phyloP scores from a whole-genome alignment of 2,329 filamentous ascomycete species.

The Chrysoporthe deuterocubensis region DNA sequence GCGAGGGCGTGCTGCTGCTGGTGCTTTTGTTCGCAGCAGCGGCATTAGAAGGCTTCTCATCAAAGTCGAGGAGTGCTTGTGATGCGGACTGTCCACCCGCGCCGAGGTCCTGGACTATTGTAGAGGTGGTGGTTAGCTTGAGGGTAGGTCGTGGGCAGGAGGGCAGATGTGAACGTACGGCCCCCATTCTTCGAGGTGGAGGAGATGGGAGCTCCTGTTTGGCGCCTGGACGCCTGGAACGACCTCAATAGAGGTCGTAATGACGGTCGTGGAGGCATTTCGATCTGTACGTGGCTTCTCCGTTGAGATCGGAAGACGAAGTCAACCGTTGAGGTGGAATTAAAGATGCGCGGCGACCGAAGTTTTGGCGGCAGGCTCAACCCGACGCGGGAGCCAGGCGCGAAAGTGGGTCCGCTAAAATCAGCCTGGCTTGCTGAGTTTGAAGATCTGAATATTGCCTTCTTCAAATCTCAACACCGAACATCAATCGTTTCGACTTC shows the following conservation, averaged over 20 bases:
- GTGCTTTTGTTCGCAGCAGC: conserved; percentile 29
- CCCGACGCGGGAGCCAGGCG: conserved; percentile 3
- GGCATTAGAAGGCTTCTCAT: conserved; percentile 6
- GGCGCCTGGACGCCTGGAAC: conserved; percentile 28
- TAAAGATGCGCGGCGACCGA: neutral
- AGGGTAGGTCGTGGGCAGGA: neutral
- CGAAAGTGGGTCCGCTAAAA: conserved; percentile 18
- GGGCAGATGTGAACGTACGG: conserved; percentile 15
- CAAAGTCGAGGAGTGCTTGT: conserved; percentile 22
- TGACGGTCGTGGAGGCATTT: conserved; percentile 27
- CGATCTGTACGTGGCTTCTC: conserved; percentile 2
- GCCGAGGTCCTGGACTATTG: conserved; percentile 18
- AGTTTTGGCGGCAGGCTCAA: conserved; percentile 27
- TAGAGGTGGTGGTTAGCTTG: conserved; percentile 1
- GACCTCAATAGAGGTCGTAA: conserved; percentile 29
- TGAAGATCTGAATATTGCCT: conserved; percentile 29
- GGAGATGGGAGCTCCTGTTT: conserved; percentile 24
- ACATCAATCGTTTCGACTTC: conserved; percentile 21
- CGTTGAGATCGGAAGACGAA: neutral
- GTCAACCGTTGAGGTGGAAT: neutral
- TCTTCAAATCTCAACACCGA: conserved; percentile 5
- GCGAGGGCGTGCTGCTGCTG: neutral
- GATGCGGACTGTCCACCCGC: conserved; percentile 5
- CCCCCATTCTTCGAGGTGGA: conserved; percentile 23
- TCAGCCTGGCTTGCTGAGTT: conserved; percentile 12